Percentiles rank a stretch among this genome's conserved stretches.
phyloP scores from a whole-genome alignment of 176 grass and related monocot genomes.

The Oryza glumipatula region DNA sequence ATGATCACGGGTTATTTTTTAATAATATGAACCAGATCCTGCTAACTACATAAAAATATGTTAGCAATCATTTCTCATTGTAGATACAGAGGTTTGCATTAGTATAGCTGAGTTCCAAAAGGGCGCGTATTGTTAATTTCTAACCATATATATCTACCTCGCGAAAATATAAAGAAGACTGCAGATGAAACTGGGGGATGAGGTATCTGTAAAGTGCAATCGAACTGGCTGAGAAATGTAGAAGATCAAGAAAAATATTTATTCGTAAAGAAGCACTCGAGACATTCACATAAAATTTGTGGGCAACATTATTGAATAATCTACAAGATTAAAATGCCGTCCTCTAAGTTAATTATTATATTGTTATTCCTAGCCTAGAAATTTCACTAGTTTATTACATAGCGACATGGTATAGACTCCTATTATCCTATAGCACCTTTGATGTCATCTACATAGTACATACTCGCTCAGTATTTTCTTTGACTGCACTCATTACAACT shows the following conservation, averaged over 20 bases:
- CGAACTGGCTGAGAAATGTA: not conserved
- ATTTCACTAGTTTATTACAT: not conserved
- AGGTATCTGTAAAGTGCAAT: not conserved
- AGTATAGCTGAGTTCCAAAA: not conserved
- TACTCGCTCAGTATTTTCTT: not conserved
- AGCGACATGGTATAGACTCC: not conserved
- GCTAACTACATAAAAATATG: not conserved
- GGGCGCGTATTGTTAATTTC: not conserved
- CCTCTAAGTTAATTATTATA: constrained; percentile 4
- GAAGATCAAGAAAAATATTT: not conserved
- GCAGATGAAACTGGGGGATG: not conserved
- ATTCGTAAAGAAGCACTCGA: not conserved
- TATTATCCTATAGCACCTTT: not conserved
- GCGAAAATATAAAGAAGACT: constrained; percentile 6
- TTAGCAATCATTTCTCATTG: not conserved
- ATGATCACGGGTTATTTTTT: not conserved
- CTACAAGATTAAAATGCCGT: constrained; percentile 20
- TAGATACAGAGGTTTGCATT: not conserved
- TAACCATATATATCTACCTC: not conserved
- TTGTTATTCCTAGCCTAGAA: constrained; percentile 15
- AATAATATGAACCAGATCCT: not conserved
- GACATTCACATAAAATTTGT: not conserved
- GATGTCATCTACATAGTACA: constrained; percentile 26
- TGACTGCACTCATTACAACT: constrained; percentile 5
- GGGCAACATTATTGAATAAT: not conserved